Percentiles rank a stretch among this genome's conserved stretches.
phyloP scores from a whole-genome alignment of 2,329 filamentous ascomycete genomes.

The Pseudonectria buxi region DNA sequence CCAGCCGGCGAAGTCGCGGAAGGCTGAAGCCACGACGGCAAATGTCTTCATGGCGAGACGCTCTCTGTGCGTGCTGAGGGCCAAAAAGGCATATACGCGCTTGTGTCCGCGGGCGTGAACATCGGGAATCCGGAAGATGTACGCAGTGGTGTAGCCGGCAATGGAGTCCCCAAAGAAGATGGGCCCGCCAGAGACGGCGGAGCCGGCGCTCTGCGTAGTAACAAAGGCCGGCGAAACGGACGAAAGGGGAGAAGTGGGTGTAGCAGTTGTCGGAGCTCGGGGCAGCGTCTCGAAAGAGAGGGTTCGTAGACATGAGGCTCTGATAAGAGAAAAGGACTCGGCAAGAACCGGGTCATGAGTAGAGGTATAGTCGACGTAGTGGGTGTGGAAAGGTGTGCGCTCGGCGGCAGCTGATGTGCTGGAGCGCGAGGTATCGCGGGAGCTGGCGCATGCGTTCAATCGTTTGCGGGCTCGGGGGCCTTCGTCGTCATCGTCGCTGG shows the following conservation, averaged over 20 bases:
- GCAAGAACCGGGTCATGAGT: constrained; percentile 57
- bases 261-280: constrained; percentile 41
- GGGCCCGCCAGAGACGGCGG: constrained; percentile 54
- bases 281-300: constrained; percentile 62
- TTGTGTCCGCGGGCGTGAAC: constrained; percentile 61
- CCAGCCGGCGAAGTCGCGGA: constrained; percentile 58
- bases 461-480: constrained; percentile 33
- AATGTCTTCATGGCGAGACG: constrained; percentile 60
- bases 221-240: constrained; percentile 43
- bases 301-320: constrained; percentile 59
- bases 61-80: constrained; percentile 59
- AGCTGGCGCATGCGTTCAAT: constrained; percentile 37
- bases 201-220: constrained; percentile 46
- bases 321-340: constrained; percentile 59
- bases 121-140: constrained; percentile 64
- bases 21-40: constrained; percentile 53
- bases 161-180: constrained; percentile 63
- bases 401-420: constrained; percentile 45
- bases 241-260: constrained; percentile 29
- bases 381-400: constrained; percentile 46
- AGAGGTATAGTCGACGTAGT: constrained; percentile 62
- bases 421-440: constrained; percentile 43
- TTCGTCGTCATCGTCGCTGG: constrained; percentile 43
- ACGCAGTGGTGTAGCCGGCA: constrained; percentile 62
- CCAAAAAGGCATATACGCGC: constrained; percentile 62